Evolutionary conservation across 306 rosid species (phyloP).

Genomic region (Benincasa hispida): DNA sequence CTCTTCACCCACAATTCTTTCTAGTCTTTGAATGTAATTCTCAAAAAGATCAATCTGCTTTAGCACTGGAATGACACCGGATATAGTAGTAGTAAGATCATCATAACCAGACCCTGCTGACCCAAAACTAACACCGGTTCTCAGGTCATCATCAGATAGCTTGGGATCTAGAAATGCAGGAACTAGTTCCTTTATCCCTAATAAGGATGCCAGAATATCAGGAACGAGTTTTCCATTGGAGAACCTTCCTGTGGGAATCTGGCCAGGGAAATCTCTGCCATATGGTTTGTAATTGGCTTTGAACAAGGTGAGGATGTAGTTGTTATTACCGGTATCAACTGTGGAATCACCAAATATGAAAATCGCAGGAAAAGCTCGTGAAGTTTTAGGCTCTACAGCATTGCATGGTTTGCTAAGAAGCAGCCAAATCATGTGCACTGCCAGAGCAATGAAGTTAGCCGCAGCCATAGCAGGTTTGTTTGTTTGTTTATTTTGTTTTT

Average conservation of each 20-base stretch:
- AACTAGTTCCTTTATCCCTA: slow-evolving; percentile 36
- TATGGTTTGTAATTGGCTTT: slow-evolving; percentile 45
- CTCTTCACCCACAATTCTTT: slow-evolving; percentile 26
- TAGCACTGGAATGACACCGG: slow-evolving; percentile 24
- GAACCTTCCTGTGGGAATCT: slow-evolving; percentile 43
- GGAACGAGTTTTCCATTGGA: slow-evolving; percentile 45
- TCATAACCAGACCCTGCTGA: slow-evolving; percentile 47
- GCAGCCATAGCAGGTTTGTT: not conserved
- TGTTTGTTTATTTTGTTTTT: too few relatives aligned
- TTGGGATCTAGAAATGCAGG: slow-evolving; percentile 42
- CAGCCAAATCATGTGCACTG: not conserved
- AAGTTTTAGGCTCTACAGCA: not conserved
- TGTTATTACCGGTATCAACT: slow-evolving; percentile 57
- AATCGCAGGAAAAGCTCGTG: slow-evolving; percentile 28
- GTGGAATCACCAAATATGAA: slow-evolving; percentile 50
- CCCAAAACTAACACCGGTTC: slow-evolving; percentile 53
- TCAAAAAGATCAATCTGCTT: slow-evolving; percentile 36
- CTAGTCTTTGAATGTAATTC: slow-evolving; percentile 28
- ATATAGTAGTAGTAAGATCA: slow-evolving; percentile 21
- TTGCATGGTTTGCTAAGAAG: not conserved
- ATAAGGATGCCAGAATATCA: slow-evolving; percentile 35
- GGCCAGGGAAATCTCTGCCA: slow-evolving; percentile 46
- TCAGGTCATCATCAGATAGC: slow-evolving; percentile 27
- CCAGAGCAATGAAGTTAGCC: not conserved
- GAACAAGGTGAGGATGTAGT: slow-evolving; percentile 22